A percentile compares a stretch with the other conserved stretches of the same genome.
Evolutionary conservation across 768 basidiomycete species (phyloP).

Genomic region (Lentinula aciculospora): DNA sequence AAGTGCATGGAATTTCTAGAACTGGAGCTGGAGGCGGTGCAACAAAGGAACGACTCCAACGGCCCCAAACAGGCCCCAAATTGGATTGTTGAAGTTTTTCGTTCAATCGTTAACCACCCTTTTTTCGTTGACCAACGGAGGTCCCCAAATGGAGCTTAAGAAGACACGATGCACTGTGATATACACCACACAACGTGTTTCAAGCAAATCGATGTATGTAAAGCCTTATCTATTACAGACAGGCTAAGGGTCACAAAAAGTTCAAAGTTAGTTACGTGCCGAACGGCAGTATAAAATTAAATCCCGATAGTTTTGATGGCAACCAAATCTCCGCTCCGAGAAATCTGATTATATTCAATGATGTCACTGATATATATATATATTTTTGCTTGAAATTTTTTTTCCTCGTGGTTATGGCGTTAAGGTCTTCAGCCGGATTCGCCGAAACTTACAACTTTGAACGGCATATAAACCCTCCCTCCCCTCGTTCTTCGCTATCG

Average conservation of each 20-base stretch:
- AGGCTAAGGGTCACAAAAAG: neutral
- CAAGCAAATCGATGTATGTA: neutral
- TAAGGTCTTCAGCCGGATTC: neutral
- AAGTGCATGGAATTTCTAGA: neutral
- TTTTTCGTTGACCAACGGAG: neutral
- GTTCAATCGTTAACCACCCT: neutral
- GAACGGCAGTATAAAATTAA: neutral
- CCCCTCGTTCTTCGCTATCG: neutral
- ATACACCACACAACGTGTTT: neutral
- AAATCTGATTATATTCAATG: neutral
- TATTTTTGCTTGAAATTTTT: neutral
- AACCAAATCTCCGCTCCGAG: neutral
- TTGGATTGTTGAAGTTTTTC: neutral
- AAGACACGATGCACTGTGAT: neutral
- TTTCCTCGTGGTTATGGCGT: neutral
- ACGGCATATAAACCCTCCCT: neutral
- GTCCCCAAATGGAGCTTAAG: neutral
- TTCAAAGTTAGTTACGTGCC: neutral
- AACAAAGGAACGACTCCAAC: neutral
- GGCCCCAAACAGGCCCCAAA: neutral
- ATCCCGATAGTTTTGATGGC: too few relatives aligned
- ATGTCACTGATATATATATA: neutral
- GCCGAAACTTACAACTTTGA: neutral
- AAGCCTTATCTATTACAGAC: neutral
- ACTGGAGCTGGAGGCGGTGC: neutral